Evolutionary conservation across 352 stramenopile species (phyloP), one percentile per base, ranked within the genome.

Genomic region (Phytophthora boehmeriae): DNA sequence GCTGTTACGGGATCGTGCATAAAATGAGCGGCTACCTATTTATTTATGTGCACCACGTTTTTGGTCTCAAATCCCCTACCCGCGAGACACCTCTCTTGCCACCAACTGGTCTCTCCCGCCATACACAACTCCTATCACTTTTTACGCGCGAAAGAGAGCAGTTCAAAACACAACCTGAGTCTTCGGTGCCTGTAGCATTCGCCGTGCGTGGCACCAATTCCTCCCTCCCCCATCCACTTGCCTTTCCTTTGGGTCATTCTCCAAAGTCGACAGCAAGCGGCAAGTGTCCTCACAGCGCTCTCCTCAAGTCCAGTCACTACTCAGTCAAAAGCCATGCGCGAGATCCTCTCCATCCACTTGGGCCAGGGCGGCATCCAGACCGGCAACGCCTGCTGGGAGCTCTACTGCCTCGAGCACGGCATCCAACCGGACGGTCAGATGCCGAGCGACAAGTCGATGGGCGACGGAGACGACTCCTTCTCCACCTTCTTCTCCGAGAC

Each of bases 331-430:
- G 8, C 38, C 38, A 97, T 97, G 90, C 88, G 89, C 75, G 96
- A 98, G 76, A 96, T 96, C 77, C 96, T 99, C 62, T 98, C 92
- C 35, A 97, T 99, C 72, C 97, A 99, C 80, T 87, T 99, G 57
- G 95, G 95, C 66, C 95, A 99, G 70, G 96, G 86, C 60, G 95
- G 90, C 66, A 84, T 95, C 68, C 86, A 95, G 59, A 56, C 71
- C 5, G 88, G 89, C 41, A 96, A 95, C 71, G 89, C 87, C 49
- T 98, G 93, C 73, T 98, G 93, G 92, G 93, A 98, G 66, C 86
- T 98, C 32, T 96, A 93, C 78, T 96, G 89, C 59, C 83, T 96
- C 25, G 89, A 97, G 66, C 89, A 99, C 75, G 96, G 90, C 62
- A 98, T 98, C 67, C 81, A 94, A 61, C 90, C 93, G 13, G 90